Conservation (phyloP, 805 yeast species). For the Kluyveromyces wickerhamii region DNA sequence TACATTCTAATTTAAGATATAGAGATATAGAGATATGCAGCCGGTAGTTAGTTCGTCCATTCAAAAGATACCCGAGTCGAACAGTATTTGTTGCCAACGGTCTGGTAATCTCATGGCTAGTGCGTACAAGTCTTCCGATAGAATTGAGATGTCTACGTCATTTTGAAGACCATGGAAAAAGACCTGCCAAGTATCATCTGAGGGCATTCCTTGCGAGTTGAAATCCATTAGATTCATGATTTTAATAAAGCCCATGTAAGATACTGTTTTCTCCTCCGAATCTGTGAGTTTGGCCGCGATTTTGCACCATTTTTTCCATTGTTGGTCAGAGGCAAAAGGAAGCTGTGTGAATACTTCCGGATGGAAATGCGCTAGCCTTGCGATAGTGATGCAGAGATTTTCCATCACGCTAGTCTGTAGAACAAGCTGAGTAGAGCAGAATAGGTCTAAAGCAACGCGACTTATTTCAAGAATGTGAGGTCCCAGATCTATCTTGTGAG, state of each 20-base stretch:
- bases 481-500: constrained; percentile 40
- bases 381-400: constrained; percentile 84
- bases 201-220: constrained; percentile 14
- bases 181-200: constrained; percentile 16
- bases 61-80: constrained; percentile 1
- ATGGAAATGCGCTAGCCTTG: constrained; percentile 64
- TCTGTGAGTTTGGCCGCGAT: constrained; percentile 61
- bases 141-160: constrained; percentile 24
- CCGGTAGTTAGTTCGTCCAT: no score
- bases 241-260: constrained; percentile 77
- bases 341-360: constrained; percentile 51
- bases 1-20: no score
- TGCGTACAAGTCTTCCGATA: constrained; percentile 23
- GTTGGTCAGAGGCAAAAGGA: constrained; percentile 26
- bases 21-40: no score
- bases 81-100: constrained; percentile 1
- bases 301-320: constrained; percentile 62
- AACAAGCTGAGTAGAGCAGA: constrained; percentile 19
- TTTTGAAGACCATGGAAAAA: constrained; percentile 22
- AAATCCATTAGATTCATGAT: constrained; percentile 35
- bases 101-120: constrained; percentile 15
- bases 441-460: constrained; percentile 22
- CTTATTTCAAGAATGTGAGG: constrained; percentile 26
- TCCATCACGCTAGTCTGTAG: constrained; percentile 52
- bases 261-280: constrained; percentile 81